Conservation (phyloP, 2,329 filamentous ascomycete species). For the Xylariomycetidae sp. region DNA sequence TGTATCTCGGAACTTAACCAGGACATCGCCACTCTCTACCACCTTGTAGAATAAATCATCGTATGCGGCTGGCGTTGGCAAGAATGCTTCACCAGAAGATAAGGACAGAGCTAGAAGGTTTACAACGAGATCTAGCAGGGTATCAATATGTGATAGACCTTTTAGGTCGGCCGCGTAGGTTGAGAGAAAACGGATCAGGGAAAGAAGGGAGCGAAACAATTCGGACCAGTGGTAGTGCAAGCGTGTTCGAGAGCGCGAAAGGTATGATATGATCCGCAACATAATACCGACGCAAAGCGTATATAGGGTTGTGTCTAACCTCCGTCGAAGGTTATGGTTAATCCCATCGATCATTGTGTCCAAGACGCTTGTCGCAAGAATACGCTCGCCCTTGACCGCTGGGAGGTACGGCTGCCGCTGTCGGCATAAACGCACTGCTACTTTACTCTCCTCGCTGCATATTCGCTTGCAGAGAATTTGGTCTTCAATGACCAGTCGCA, state of each 20-base stretch:
- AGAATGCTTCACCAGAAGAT: conserved; percentile 82
- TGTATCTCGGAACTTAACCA: conserved; percentile 75
- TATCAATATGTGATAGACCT: conserved; percentile 62
- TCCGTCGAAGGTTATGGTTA: conserved; percentile 85
- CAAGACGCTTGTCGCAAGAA: conserved; percentile 70
- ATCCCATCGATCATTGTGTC: conserved; percentile 88
- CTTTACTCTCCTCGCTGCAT: conserved; percentile 72
- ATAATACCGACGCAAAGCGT: conserved; percentile 77
- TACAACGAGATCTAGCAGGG: conserved; percentile 71
- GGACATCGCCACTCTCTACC: conserved; percentile 81
- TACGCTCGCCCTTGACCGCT: conserved; percentile 64
- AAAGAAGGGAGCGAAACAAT: conserved; percentile 83
- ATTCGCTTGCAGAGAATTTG: conserved; percentile 75
- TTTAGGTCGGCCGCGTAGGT: conserved; percentile 79
- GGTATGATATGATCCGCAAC: conserved; percentile 75
- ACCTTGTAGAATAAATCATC: conserved; percentile 99
- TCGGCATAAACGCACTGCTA: conserved; percentile 75
- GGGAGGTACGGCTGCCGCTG: conserved; percentile 86
- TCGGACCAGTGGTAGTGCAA: conserved; percentile 92
- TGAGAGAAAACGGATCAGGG: conserved; percentile 83
- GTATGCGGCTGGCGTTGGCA: conserved; percentile 81
- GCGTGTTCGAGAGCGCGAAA: conserved; percentile 77
- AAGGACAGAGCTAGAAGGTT: conserved; percentile 81
- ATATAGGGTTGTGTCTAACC: conserved; percentile 82
- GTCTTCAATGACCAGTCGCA: conserved; percentile 86